Percentiles rank a stretch among this genome's conserved stretches.
Conservation (phyloP, 352 stramenopile species). For the Halophytophthora batemanensis region DNA sequence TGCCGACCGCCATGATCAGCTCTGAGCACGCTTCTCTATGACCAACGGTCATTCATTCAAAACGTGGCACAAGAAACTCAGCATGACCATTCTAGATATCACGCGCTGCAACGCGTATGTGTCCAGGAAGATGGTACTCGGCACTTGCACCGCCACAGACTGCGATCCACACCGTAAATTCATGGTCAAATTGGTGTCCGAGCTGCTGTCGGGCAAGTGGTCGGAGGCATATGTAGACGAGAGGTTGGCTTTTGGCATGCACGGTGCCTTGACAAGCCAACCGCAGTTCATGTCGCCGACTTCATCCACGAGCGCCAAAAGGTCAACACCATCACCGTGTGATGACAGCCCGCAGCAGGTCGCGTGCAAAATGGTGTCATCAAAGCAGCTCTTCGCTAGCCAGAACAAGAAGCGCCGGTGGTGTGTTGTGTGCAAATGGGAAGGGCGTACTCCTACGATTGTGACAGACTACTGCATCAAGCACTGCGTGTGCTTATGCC, state of each 20-base stretch:
- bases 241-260: conserved; percentile 1
- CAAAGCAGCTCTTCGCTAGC: conserved; percentile 11
- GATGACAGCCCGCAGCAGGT: not conserved
- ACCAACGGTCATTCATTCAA: conserved; percentile 23
- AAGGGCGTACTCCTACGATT: conserved; percentile 7
- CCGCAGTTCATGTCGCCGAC: no score
- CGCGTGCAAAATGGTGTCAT: conserved; percentile 1
- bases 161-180: conserved; percentile 20
- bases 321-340: not conserved
- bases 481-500: conserved; percentile 13
- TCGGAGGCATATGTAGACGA: conserved; percentile 7
- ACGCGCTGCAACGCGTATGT: conserved; percentile 23
- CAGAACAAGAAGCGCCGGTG: conserved; percentile 6
- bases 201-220: conserved; percentile 21
- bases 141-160: conserved; percentile 1
- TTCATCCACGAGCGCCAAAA: not conserved
- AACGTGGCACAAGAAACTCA: conserved; percentile 31
- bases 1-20: conserved; percentile 28
- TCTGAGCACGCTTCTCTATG: conserved; percentile 23
- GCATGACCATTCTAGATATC: conserved; percentile 18
- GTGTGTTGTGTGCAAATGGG: conserved; percentile 15
- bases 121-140: conserved; percentile 7
- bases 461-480: conserved; percentile 17
- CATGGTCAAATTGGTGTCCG: conserved; percentile 8
- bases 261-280: not conserved